Percentiles rank a stretch among this genome's conserved stretches.
phyloP scores from a whole-genome alignment of 164 flowering plant genomes.

The Umbellularia californica region DNA sequence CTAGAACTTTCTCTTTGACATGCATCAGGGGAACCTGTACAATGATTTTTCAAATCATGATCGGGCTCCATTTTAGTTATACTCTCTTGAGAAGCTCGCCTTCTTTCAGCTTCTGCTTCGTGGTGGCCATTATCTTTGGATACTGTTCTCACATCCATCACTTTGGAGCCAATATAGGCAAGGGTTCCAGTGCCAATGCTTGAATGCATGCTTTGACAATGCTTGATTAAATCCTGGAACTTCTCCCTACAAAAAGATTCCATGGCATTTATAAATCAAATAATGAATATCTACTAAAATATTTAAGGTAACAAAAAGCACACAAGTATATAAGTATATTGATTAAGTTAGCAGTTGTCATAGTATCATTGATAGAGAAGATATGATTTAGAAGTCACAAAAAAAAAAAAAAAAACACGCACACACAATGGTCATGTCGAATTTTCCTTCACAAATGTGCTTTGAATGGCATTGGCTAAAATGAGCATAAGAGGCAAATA shows the following conservation, averaged over 20 bases:
- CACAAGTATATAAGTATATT: too few relatives aligned
- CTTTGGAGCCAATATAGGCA: slow-evolving; percentile 87
- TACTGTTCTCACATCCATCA: slow-evolving; percentile 73
- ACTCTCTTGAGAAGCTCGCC: slow-evolving; percentile 34
- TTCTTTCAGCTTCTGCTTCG: slow-evolving; percentile 33
- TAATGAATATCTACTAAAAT: background rate
- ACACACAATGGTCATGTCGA: too few relatives aligned
- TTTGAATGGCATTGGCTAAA: too few relatives aligned
- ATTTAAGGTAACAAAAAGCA: too few relatives aligned
- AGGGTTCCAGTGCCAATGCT: slow-evolving; percentile 85
- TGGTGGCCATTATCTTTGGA: slow-evolving; percentile 40
- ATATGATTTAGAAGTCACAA: too few relatives aligned
- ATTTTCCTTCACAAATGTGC: too few relatives aligned
- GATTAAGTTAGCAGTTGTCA: too few relatives aligned
- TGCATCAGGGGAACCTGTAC: slow-evolving; percentile 34
- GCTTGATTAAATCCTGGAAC: slow-evolving; percentile 57
- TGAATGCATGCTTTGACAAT: slow-evolving; percentile 79
- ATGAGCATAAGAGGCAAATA: background rate
- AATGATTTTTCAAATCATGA: slow-evolving; percentile 27
- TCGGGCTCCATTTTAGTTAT: slow-evolving; percentile 23
- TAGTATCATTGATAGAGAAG: too few relatives aligned
- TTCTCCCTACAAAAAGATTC: slow-evolving; percentile 54
- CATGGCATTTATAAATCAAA: background rate
- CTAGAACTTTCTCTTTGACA: slow-evolving; percentile 44
- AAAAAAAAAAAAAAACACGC: too few relatives aligned